These are phyloP conservation scores for Chiua virens DNA, from an alignment of 768 basidiomycete genomes.

Conservation along the genomic window DNA sequence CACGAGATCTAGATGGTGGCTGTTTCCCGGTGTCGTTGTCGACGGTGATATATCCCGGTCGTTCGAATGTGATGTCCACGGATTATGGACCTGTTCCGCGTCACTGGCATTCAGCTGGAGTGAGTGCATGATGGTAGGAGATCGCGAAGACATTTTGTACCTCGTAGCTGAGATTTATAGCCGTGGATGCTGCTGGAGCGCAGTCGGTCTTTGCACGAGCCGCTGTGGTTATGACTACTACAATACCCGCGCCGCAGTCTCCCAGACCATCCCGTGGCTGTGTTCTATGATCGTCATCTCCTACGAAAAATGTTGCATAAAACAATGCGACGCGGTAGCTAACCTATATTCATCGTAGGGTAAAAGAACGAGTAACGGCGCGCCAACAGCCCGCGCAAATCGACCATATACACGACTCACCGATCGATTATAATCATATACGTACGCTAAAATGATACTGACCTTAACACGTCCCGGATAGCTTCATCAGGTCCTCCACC, in stretches of 20 bases:
- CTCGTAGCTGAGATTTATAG: background rate
- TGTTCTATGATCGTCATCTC: no score
- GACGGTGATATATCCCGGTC: background rate
- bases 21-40: background rate
- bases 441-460: no score
- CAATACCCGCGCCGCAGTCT: no score
- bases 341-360: background rate
- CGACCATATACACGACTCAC: no score
- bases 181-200: slow-evolving; percentile 1
- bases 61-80: slow-evolving; percentile 1
- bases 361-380: background rate
- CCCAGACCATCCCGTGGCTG: no score
- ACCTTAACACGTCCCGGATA: slow-evolving; percentile 3
- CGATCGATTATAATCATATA: no score
- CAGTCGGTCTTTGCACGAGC: background rate
- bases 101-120: background rate
- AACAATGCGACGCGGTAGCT: no score
- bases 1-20: background rate
- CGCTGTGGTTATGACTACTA: no score
- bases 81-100: slow-evolving; percentile 6
- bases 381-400: slow-evolving; percentile 7
- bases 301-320: no score
- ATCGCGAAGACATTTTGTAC: background rate
- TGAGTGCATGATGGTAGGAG: slow-evolving; percentile 3
- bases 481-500: slow-evolving; percentile 23